Base-by-base conservation (phyloP, 352 stramenopile genomes). In the Phytophthora meadii region DNA sequence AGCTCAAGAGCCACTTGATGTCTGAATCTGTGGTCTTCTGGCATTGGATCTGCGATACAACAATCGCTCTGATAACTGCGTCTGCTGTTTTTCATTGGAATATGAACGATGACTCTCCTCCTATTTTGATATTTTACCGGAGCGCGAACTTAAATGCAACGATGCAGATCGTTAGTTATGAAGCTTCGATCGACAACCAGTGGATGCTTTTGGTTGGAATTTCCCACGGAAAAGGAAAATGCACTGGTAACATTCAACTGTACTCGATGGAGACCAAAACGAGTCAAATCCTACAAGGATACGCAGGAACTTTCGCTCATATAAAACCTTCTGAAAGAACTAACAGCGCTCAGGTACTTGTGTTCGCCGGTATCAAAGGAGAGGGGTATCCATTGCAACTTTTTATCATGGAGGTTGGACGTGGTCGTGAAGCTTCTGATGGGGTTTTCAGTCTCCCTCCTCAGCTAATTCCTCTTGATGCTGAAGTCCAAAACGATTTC, bases 141-240 rank as follows among this genome's bases (percentile, higher is more conserved):
- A 97, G 99, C 72, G 82, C 90, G 10, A 98, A 87, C 53, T 77
- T 99, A 12, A 87, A 87, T 32, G 69, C 91, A 2, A 96, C 95
- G 58, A 98, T 90, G 42, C 97, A 99, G 77, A 99, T 99, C 68
- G 99, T 99, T 83, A 99, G 98, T 74, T 99, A 99, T 82, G 89
- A 98, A 64, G 97, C 98, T 25, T 99, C 94, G 57, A 81, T 84
- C 4, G 97, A 99, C 80, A 89, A 88, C 52, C 98, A 99, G 76
- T 99, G 98, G 98, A 98, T 98, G 80, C 81, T 99, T 25, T 80
- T 99, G 5, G 95, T 98, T 17, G 98, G 98, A 46, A 99, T 99
- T 65, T 93, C 87, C 37, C 97, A 98, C 59, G 97, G 95, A 55
- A 87, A 95, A 11, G 91, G 89, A 10, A 96, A 95, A 27, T 88